These are phyloP conservation scores for Pythium volutum DNA, from an alignment of 352 stramenopile species.

Conservation along the genomic window DNA sequence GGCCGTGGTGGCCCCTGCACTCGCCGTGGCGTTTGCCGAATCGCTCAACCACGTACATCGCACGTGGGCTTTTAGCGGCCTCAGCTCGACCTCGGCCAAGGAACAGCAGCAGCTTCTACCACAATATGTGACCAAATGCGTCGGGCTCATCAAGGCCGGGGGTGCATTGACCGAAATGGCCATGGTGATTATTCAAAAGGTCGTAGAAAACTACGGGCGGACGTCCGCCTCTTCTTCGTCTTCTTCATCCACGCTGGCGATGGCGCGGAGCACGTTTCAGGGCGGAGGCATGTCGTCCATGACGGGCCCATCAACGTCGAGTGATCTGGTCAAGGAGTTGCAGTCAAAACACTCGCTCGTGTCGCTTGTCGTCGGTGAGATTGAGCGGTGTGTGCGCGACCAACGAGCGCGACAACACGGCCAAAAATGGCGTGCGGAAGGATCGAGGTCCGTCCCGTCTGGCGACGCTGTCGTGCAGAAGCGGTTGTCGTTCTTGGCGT, in stretches of 20 bases:
- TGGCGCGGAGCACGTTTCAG: constrained; percentile 28
- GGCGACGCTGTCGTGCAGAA: constrained; percentile 23
- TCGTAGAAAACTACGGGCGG: constrained; percentile 52
- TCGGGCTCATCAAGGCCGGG: constrained; percentile 57
- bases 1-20: constrained; percentile 23
- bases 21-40: constrained; percentile 60
- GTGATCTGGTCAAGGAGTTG: constrained; percentile 64
- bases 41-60: constrained; percentile 75
- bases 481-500: constrained; percentile 70
- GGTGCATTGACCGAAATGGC: constrained; percentile 57
- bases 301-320: constrained; percentile 27
- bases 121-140: constrained; percentile 73
- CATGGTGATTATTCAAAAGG: constrained; percentile 69
- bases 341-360: constrained; percentile 63
- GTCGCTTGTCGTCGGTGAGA: constrained; percentile 51
- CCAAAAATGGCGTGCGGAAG: background rate
- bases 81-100: constrained; percentile 51
- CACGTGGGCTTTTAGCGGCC: constrained; percentile 44
- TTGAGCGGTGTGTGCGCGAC: constrained; percentile 28
- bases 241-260: constrained; percentile 38
- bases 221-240: constrained; percentile 1
- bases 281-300: background rate
- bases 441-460: background rate
- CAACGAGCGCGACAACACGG: background rate
- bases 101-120: constrained; percentile 69